phyloP scores from a whole-genome alignment of 768 basidiomycete genomes.

The Serendipita sp. region DNA sequence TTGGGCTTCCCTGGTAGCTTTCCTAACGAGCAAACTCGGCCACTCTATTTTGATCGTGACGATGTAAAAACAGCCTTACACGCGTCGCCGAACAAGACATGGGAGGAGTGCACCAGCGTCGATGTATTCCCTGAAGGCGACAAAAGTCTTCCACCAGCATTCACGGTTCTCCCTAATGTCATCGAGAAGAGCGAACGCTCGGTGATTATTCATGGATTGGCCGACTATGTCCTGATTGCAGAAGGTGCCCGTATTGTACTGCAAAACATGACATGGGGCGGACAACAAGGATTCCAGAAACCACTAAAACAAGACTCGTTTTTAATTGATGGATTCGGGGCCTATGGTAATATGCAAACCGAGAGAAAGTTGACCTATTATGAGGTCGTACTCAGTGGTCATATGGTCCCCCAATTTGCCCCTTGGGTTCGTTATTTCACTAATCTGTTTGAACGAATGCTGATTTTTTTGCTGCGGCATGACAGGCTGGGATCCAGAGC shows the following conservation, averaged over 20 bases:
- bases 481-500: conserved; percentile 47
- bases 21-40: conserved; percentile 33
- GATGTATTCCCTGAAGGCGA: conserved; percentile 50
- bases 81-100: conserved; percentile 41
- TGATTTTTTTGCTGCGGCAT: background rate
- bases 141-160: conserved; percentile 39
- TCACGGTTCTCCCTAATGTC: conserved; percentile 52
- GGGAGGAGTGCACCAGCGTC: conserved; percentile 45
- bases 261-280: conserved; percentile 44
- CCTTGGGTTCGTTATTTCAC: conserved; percentile 29
- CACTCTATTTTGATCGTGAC: conserved; percentile 50
- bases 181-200: conserved; percentile 57
- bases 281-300: conserved; percentile 55
- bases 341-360: conserved; percentile 43
- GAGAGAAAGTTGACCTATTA: conserved; percentile 50
- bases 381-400: conserved; percentile 52
- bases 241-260: conserved; percentile 46
- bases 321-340: conserved; percentile 52
- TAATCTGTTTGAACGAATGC: background rate
- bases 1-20: conserved; percentile 52
- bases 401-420: conserved; percentile 58
- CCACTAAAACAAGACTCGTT: conserved; percentile 51
- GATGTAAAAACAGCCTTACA: conserved; percentile 61
- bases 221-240: conserved; percentile 56
- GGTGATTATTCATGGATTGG: conserved; percentile 56